Conservation (phyloP, 2,329 filamentous ascomycete genomes). For the Neofusicoccum parvum region DNA sequence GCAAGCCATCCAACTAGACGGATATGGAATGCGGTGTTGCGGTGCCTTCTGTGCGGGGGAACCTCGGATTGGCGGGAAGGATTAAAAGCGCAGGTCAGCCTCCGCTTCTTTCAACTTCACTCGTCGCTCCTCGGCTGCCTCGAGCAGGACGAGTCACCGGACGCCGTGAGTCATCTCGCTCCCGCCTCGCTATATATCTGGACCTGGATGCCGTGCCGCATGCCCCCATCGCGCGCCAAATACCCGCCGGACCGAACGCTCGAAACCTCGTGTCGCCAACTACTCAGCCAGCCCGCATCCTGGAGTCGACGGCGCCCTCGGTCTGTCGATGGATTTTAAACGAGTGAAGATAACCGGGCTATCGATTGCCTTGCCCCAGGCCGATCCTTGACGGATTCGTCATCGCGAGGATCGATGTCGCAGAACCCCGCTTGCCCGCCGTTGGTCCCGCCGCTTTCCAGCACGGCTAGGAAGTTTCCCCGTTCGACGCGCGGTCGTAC, state of each 20-base stretch:
- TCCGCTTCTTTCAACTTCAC: conserved; percentile 2
- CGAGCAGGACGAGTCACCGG: not conserved
- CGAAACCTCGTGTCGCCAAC: no score
- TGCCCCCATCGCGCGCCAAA: no score
- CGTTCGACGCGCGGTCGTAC: not conserved
- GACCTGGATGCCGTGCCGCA: no score
- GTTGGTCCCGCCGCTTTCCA: no score
- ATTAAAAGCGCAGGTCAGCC: not conserved
- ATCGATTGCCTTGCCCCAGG: not conserved
- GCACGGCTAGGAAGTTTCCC: not conserved
- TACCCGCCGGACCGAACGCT: no score
- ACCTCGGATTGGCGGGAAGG: conserved; percentile 1
- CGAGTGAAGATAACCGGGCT: no score
- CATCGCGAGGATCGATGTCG: not conserved
- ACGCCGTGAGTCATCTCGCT: no score
- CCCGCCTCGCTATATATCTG: no score
- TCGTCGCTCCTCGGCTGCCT: not conserved
- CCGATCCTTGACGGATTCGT: not conserved
- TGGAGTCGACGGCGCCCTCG: no score
- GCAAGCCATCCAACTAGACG: no score
- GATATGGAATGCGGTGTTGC: not conserved
- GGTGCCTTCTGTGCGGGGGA: not conserved
- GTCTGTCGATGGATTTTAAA: no score
- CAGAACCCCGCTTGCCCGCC: not conserved
- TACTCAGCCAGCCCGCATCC: not conserved